Conservation (phyloP, 2,329 filamentous ascomycete genomes). For the Penicillium concentricum region DNA sequence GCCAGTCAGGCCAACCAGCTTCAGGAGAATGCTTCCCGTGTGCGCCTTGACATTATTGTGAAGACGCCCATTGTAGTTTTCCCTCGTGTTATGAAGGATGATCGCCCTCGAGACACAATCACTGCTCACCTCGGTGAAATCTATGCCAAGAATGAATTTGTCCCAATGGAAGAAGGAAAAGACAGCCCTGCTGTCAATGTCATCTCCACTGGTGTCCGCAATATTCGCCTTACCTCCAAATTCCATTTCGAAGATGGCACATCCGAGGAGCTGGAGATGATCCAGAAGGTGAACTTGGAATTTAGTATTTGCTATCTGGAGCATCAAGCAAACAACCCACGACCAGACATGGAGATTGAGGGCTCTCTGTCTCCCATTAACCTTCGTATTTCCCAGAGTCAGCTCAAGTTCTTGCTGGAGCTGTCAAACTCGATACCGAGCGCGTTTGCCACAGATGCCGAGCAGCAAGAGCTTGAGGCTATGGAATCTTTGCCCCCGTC, state of each 20-base stretch:
- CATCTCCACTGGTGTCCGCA: conserved; percentile 84
- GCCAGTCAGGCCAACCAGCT: conserved; percentile 91
- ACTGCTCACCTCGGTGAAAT: conserved; percentile 97
- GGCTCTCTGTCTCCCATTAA: conserved; percentile 93
- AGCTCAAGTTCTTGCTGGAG: conserved; percentile 84
- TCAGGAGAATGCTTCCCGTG: conserved; percentile 82
- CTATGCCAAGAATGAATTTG: conserved; percentile 92
- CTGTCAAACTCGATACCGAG: conserved; percentile 83
- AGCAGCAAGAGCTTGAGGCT: conserved; percentile 70
- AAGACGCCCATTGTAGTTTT: conserved; percentile 97
- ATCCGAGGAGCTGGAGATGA: conserved; percentile 88
- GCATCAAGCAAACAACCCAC: conserved; percentile 71
- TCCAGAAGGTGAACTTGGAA: conserved; percentile 91
- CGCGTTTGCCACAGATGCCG: conserved; percentile 74
- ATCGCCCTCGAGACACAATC: conserved; percentile 73
- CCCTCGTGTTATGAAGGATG: conserved; percentile 71
- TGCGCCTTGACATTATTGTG: conserved; percentile 90
- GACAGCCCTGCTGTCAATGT: conserved; percentile 79
- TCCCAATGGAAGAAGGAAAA: conserved; percentile 74
- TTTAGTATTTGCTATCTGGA: conserved; percentile 92
- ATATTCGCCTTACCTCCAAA: conserved; percentile 84
- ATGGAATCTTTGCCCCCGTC: conserved; percentile 67
- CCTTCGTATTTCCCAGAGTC: conserved; percentile 81
- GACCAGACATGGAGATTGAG: conserved; percentile 88
- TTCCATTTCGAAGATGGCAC: conserved; percentile 73